Evolutionary conservation across 2,329 filamentous ascomycete species (phyloP), one percentile per base, ranked within the genome.

Genomic region (Dothistroma pini): DNA sequence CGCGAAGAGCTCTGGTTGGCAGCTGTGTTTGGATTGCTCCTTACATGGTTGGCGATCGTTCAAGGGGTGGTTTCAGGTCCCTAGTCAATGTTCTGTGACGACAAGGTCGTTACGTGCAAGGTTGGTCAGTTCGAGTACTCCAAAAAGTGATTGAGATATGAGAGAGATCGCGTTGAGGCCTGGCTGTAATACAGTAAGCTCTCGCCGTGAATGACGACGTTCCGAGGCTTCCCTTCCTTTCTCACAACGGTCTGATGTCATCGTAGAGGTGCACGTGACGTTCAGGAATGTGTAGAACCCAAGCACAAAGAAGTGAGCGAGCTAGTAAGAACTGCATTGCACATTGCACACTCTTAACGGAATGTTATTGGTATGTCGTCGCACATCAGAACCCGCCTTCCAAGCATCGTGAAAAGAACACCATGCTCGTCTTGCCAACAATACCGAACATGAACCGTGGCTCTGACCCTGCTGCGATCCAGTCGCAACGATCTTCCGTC

Each of bases 41-140:
- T 58, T 52, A 66, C 64, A 66, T 66, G 32, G 58, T 64, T 55
- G 50, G n/a, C 57, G 38, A 51, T 44, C 51, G 54, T 52, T 59
- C 22, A 47, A 32, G 44, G 38, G 25, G 12, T 51, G 12, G 48
- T 25, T 51, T 51, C 48, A 32, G 48, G 21, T 51, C 2, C 41
- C 10, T 7, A 44, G 41, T 44, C 7, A 19, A 6, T 19, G 41
- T 5, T 44, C 41, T 16, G 41, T 44, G 41, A 44, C 41, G n/a
- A 44, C 8, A 38, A 19, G 14, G 41, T 44, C 41, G 41, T 44
- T 44, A n/a, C 16, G 41, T 16, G n/a, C 41, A 19, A 44, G 14
- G n/a, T n/a, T 16, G 14, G n/a, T 44, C 41, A 9, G 14, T 44
- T 19, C 41, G 41, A 44, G 41, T n/a, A 44, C 16, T 44, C 14